phyloP scores from a whole-genome alignment of 129 eudicot species.

The Artemisia argyi region DNA sequence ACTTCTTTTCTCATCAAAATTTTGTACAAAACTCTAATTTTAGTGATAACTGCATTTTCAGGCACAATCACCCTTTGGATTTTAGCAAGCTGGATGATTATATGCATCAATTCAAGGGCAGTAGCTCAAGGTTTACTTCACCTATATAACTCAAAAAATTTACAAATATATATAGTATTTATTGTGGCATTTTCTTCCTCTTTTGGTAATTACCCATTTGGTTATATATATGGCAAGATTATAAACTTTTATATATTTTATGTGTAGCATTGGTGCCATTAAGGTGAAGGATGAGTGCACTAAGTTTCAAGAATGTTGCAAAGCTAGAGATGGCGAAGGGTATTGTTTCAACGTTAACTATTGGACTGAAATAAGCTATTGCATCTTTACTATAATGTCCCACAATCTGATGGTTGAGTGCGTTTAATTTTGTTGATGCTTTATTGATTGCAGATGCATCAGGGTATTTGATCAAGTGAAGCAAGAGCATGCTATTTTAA shows the following conservation, averaged over 20 bases:
- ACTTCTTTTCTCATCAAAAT: background rate
- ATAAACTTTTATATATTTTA: slow-evolving; percentile 19
- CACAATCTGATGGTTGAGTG: background rate
- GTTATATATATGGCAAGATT: background rate
- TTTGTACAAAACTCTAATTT: background rate
- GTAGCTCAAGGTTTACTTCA: slow-evolving; percentile 73
- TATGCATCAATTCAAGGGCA: slow-evolving; percentile 93
- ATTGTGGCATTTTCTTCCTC: background rate
- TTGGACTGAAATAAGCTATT: background rate
- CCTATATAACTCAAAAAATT: background rate
- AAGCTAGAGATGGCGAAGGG: slow-evolving; percentile 62
- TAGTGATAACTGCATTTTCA: slow-evolving; percentile 16
- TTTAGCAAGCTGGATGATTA: slow-evolving; percentile 68
- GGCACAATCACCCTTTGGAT: slow-evolving; percentile 60
- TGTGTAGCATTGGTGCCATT: slow-evolving; percentile 80
- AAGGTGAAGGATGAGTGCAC: slow-evolving; percentile 59
- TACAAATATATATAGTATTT: background rate
- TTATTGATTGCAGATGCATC: slow-evolving; percentile 53
- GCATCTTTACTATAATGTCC: background rate
- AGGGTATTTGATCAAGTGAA: slow-evolving; percentile 61
- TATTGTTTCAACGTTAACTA: slow-evolving; percentile 18
- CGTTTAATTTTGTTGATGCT: background rate
- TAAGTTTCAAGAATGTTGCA: slow-evolving; percentile 58
- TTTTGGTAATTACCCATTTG: background rate
- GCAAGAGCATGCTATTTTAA: slow-evolving; percentile 65